Base-by-base conservation (phyloP, 139 green algal species). In the Haematococcus sp. region DNA sequence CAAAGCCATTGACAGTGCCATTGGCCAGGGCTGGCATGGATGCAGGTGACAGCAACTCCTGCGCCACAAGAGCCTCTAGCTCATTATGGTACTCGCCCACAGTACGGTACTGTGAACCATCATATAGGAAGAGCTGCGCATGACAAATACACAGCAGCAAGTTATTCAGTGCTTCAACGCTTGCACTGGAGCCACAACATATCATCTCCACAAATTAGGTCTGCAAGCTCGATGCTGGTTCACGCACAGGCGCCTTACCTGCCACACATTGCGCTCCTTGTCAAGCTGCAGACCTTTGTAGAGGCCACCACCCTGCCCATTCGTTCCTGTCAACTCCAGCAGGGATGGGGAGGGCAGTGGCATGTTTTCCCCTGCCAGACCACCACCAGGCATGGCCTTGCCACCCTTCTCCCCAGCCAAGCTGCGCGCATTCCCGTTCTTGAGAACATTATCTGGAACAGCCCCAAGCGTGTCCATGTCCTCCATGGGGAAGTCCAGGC, bases 241-340 rank as follows among this genome's bases (percentile, higher is more conserved):
- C n/a, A 28, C 11, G 4, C 4, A 28, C 54, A 27, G 11, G 54
- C 4, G 9, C 58, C 58, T 33, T 25, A 81, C 63, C 60, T 80
- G 73, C 68, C 68, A 80, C 5, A 28, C 64, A 35, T 67, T 35
- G 19, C 60, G 68, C 51, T 76, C 73, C 68, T 80, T 84, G 63
- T 84, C 78, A 20, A 60, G 80, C 43, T 80, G 68, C 13, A 84
- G 51, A 0, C 73, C 73, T 44, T 84, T 84, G 73, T 77, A 84
- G 49, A 84, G 44, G 23, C 58, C 40, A 46, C 32, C 19, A 40
- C 68, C 19, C 71, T 75, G 23, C 30, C 67, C 7, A 25, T 51
- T 17, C 64, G 30, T 5, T 43, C 40, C 40, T 11, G 40, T 49
- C 7, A 49, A 11, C 40, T 49, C 65, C 44, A 75, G 4, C 0